Evolutionary conservation across 225 moss, liverwort and hornwort species (phyloP).

Genomic region (Antitrichia curtipendula): DNA sequence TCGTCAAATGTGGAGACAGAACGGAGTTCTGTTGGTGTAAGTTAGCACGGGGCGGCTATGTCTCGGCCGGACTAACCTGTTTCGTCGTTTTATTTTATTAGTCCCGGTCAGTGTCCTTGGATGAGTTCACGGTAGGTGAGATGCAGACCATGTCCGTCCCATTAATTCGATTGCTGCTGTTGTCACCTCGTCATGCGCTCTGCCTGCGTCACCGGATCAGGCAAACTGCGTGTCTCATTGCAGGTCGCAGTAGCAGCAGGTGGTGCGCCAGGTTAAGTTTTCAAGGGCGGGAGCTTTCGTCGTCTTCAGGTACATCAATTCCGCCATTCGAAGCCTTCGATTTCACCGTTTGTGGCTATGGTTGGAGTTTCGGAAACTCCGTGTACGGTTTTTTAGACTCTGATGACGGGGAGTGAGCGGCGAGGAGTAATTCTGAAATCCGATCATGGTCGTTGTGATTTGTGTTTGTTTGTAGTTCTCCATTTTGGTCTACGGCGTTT

Average conservation of each 20-base stretch:
- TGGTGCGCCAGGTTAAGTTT: not conserved
- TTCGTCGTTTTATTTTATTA: not conserved
- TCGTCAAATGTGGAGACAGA: not conserved
- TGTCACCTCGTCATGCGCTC: not conserved
- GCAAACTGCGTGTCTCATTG: not conserved
- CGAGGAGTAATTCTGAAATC: not conserved
- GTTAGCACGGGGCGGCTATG: not conserved
- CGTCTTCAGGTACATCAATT: slow-evolving; percentile 1
- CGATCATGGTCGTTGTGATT: not conserved
- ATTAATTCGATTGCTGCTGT: not conserved
- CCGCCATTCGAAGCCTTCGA: not conserved
- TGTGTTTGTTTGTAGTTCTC: not conserved
- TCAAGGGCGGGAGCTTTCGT: not conserved
- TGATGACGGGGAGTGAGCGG: not conserved
- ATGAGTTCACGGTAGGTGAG: not conserved
- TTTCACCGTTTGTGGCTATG: not conserved
- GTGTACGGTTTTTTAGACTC: not conserved
- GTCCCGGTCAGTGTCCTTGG: not conserved
- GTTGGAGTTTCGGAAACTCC: not conserved
- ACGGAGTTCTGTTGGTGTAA: not conserved
- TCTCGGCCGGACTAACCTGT: not conserved
- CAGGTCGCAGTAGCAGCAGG: not conserved
- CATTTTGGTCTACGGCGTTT: not conserved
- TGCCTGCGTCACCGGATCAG: not conserved
- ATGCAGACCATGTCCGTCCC: not conserved